These are phyloP conservation scores for Lyophyllum atratum DNA, from an alignment of 768 basidiomycete genomes.

Conservation along the genomic window DNA sequence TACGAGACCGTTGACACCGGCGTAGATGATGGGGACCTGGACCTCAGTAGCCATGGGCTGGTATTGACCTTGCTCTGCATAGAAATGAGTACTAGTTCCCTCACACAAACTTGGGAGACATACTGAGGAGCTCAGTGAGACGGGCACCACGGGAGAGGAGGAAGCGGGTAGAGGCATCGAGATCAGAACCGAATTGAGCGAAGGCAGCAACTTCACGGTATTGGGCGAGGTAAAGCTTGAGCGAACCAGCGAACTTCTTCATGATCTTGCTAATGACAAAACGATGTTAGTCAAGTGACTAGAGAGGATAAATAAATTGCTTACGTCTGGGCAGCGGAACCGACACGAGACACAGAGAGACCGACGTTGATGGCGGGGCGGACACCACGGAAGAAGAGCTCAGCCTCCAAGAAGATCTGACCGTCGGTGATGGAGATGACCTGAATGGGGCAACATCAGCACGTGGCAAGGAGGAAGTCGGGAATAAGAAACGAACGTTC, in stretches of 20 bases:
- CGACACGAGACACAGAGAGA: constrained; percentile 99
- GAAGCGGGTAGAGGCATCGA: constrained; percentile 99
- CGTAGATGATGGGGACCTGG: constrained; percentile 98
- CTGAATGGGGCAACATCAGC: constrained; percentile 38
- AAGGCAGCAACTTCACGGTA: constrained; percentile 99
- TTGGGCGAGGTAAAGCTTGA: constrained; percentile 99
- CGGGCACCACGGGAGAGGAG: constrained; percentile 97
- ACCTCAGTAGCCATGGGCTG: constrained; percentile 93
- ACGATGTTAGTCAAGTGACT: constrained; percentile 1
- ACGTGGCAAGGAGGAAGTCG: constrained; percentile 2
- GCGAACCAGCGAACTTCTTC: constrained; percentile 99
- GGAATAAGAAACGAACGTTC: constrained; percentile 53
- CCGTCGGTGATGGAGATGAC: constrained; percentile 99
- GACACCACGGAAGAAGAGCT: constrained; percentile 99
- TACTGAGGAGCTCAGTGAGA: constrained; percentile 94
- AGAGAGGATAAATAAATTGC: constrained; percentile 25
- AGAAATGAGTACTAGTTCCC: constrained; percentile 16
- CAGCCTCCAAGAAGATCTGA: constrained; percentile 99
- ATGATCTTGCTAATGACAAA: constrained; percentile 82
- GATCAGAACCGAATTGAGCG: constrained; percentile 99
- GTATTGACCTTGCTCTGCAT: constrained; percentile 95
- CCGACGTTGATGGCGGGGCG: constrained; percentile 99
- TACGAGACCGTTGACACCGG: constrained; percentile 98
- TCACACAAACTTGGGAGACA: constrained; percentile 24
- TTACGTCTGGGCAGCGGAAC: constrained; percentile 99